A percentile compares a stretch with the other conserved stretches of the same genome.
These are phyloP conservation scores for Olyra latifolia DNA, from an alignment of 176 grass and related monocot genomes.

Conservation along the genomic window DNA sequence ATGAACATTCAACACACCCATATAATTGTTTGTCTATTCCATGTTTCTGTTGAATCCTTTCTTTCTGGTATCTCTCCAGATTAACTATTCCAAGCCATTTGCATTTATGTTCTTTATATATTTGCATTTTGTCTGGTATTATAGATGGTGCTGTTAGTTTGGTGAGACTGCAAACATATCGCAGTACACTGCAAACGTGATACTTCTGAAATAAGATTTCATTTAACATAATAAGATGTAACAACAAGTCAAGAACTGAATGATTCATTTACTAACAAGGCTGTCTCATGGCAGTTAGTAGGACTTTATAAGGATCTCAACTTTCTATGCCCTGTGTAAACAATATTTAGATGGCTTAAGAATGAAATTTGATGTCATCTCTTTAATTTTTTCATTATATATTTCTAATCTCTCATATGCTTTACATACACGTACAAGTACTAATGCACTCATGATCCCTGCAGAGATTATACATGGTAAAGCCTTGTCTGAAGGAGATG, in stretches of 20 bases:
- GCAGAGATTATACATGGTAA: constrained; percentile 99
- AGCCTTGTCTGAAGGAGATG: constrained; percentile 95
- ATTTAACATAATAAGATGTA: not conserved
- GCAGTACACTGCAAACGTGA: not conserved
- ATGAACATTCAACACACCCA: not conserved
- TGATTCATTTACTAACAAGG: constrained; percentile 11
- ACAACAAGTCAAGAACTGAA: not conserved
- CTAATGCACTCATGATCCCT: constrained; percentile 24
- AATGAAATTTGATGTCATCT: not conserved
- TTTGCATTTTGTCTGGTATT: not conserved
- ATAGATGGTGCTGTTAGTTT: constrained; percentile 12
- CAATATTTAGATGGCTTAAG: constrained; percentile 24
- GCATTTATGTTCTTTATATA: constrained; percentile 11
- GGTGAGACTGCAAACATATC: not conserved
- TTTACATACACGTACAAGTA: not conserved
- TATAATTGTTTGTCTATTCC: constrained; percentile 12
- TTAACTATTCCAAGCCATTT: constrained; percentile 7
- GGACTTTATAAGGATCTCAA: not conserved
- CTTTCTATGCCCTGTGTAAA: not conserved
- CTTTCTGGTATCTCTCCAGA: not conserved
- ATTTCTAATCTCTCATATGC: not conserved
- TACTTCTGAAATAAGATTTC: constrained; percentile 3
- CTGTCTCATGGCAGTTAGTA: not conserved
- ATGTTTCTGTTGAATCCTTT: constrained; percentile 17
- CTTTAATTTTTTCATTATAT: not conserved